A percentile compares a stretch with the other conserved stretches of the same genome.
These are phyloP conservation scores for Pichia nanzhaoensis DNA, from an alignment of 805 yeast genomes.

Conservation along the genomic window DNA sequence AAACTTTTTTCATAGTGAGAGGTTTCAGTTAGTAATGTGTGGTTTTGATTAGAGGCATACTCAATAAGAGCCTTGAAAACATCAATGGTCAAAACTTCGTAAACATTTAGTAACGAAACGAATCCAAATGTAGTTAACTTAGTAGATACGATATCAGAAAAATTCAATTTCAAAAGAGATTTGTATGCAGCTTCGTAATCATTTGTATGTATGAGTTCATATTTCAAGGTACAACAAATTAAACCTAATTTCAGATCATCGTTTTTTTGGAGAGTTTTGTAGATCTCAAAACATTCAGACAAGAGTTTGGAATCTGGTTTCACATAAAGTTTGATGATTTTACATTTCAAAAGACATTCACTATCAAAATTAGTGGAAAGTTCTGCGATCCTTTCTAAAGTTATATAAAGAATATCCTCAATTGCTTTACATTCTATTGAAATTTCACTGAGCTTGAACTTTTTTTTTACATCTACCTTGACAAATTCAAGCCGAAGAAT, in stretches of 20 bases:
- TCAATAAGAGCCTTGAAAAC: constrained; percentile 10
- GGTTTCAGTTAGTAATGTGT: neutral
- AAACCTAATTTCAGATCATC: constrained; percentile 17
- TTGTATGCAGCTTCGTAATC: constrained; percentile 10
- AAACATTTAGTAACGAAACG: constrained; percentile 21
- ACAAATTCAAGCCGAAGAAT: constrained; percentile 3
- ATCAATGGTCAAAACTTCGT: constrained; percentile 16
- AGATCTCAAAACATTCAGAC: constrained; percentile 13
- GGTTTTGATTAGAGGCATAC: constrained; percentile 7
- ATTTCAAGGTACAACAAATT: constrained; percentile 23
- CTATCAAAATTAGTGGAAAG: constrained; percentile 10
- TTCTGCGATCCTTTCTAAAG: constrained; percentile 9
- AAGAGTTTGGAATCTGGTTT: constrained; percentile 18
- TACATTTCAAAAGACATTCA: neutral
- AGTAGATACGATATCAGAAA: constrained; percentile 22
- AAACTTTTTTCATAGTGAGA: neutral
- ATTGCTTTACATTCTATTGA: constrained; percentile 1
- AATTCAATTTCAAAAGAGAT: constrained; percentile 17
- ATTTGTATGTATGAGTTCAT: constrained; percentile 18
- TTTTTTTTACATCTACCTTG: neutral
- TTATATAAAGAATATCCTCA: constrained; percentile 11
- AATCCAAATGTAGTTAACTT: constrained; percentile 22
- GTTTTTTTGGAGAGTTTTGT: neutral
- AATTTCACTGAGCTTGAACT: neutral
- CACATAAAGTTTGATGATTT: constrained; percentile 17